Evolutionary conservation across 331 rosid species (phyloP), one percentile per base, ranked within the genome.

Genomic region (Rhamnella rubrinervis): DNA sequence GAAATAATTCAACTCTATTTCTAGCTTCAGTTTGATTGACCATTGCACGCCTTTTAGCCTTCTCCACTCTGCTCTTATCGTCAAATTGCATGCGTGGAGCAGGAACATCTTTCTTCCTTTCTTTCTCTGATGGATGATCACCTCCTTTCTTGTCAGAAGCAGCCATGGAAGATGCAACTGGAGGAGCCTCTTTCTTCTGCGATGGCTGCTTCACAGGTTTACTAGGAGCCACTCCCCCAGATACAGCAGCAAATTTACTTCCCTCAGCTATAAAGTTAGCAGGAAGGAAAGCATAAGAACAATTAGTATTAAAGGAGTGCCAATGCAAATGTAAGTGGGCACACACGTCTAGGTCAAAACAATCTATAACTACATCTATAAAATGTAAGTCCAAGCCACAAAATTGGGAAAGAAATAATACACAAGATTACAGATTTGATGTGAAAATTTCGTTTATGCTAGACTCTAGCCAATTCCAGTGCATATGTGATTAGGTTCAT

Each of bases 91-190:
- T 72, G 35, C 83, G 90, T 1, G 89, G 95, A 80, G 85, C 76
- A 77, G 87, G 95, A 46, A 70, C 87, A 68, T 90, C 96, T 75
- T 85, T 90, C 81, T 83, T 90, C 77, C 93, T 87, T n/a, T 86
- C 95, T 77, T 86, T 89, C 61, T 87, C 96, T 12, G 60, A 67
- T 15, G 76, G 64, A 59, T 77, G 86, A 70, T 83, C 86, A 38
- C 79, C 84, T 40, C 83, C 80, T 56, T 81, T 90, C 80, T 81
- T 90, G 17, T 85, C 92, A 63, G 77, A 65, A 68, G 82, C 50
- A 55, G 57, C 73, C 50, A 66, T 82, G 23, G 85, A 65, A 63
- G 84, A 25, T 8, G 71, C 60, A 75, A 75, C 74, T 3, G 71
- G 55, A 64, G 82, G 77, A 68, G 72, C 79, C 8, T 75, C 82